Base-by-base conservation (phyloP, 352 stramenopile species). In the Phytophthora ramorum region DNA sequence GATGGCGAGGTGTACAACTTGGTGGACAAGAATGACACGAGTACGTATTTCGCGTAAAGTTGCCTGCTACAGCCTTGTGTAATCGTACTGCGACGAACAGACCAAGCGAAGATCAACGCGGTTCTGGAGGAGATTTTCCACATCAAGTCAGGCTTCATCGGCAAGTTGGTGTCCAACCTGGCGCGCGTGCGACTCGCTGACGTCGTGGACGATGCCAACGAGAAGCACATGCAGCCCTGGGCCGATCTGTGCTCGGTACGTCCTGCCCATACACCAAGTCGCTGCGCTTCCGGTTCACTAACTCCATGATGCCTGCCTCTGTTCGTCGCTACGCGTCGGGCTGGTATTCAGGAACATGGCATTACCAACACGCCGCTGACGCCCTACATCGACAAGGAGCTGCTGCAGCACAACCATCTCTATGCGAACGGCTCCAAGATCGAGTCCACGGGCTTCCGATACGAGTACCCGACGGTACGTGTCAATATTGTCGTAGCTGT, bases 191-290 rank as follows among this genome's bases (percentile, higher is more conserved):
- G 84, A 7, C 76, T 96, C 7, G 73, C 80, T 35, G 85, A 94
- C 48, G 85, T 95, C 45, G 88, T 94, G n/a, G 78, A 96, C 63
- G 85, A 95, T 62, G 87, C 87, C n/a, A 96, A 96, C 54, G 88
- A 96, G 50, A 96, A 96, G 76, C 88, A 96, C 68, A 92, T 96
- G 85, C 81, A 91, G 63, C 88, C 88, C 1, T 96, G 88, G 88
- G 89, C 86, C 14, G 86, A 96, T 64, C 75, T 96, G 20, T 96
- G 88, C 53, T 55, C 76, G 63, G 87, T 78, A 69, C 43, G 61
- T 63, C 30, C 14, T 62, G 17, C 38, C 16, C 14, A 34, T 66
- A 58, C 24, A 48, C 20, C 13, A 22, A 7, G 6, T 46, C 4
- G 17, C 6, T 19, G 40, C 40, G n/a, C 6, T 2, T 46, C 17